A percentile compares a stretch with the other conserved stretches of the same genome.
These are phyloP conservation scores for Plectosphaerella cucumerina DNA, from an alignment of 2,329 filamentous ascomycete species.

Conservation along the genomic window DNA sequence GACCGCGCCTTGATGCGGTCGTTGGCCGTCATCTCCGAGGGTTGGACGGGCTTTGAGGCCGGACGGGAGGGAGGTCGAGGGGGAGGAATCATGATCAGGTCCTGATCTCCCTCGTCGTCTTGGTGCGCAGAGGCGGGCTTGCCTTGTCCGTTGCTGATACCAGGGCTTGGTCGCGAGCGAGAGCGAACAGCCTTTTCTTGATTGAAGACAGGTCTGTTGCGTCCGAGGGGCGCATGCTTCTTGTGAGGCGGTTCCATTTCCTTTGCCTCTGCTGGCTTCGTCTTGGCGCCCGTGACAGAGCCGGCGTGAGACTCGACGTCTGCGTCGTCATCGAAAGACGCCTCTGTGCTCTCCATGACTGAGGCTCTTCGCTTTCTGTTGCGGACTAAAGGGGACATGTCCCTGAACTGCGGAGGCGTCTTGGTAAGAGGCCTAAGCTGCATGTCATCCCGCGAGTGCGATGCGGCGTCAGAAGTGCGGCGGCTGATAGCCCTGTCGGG, in stretches of 20 bases:
- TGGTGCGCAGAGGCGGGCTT: too few relatives aligned
- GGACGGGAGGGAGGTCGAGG: too few relatives aligned
- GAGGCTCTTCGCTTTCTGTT: not conserved
- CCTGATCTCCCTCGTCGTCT: too few relatives aligned
- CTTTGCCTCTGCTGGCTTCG: too few relatives aligned
- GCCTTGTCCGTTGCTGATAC: too few relatives aligned
- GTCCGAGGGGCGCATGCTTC: too few relatives aligned
- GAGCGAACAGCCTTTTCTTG: not conserved
- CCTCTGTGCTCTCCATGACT: not conserved
- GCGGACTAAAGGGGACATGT: not conserved
- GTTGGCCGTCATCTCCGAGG: not conserved
- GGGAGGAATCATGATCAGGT: too few relatives aligned
- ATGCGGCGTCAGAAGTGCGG: not conserved
- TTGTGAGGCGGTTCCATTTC: conserved; percentile 1
- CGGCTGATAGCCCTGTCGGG: not conserved
- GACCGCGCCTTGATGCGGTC: not conserved
- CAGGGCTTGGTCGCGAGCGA: not conserved
- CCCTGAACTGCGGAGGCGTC: not conserved
- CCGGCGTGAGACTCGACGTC: too few relatives aligned
- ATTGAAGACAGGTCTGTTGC: too few relatives aligned
- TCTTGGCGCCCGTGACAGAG: too few relatives aligned
- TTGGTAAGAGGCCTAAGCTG: not conserved
- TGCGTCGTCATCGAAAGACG: too few relatives aligned
- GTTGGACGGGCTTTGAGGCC: too few relatives aligned
- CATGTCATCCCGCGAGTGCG: not conserved